phyloP scores from a whole-genome alignment of 2,329 filamentous ascomycete genomes.

The Metarhizium album region DNA sequence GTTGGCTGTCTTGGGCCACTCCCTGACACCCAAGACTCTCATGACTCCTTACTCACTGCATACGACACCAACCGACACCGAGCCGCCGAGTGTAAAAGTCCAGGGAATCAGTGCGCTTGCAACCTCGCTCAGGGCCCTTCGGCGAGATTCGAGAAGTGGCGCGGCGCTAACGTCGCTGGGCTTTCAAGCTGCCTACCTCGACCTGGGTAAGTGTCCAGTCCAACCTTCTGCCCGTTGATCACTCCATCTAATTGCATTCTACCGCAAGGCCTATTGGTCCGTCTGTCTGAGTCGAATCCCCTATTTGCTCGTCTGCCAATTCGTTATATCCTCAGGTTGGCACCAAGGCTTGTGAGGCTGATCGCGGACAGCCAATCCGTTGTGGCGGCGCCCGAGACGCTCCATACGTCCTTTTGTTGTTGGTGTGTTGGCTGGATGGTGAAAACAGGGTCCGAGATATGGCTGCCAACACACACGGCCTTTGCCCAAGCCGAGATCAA shows the following conservation, averaged over 20 bases:
- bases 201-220: too few relatives aligned
- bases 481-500: conserved; percentile 1
- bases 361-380: neutral
- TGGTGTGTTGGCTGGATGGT: neutral
- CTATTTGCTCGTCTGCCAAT: neutral
- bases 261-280: too few relatives aligned
- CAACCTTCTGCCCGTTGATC: too few relatives aligned
- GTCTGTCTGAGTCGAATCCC: neutral
- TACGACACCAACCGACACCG: neutral
- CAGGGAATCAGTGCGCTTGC: neutral
- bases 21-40: too few relatives aligned
- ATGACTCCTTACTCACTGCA: neutral
- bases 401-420: neutral
- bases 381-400: neutral
- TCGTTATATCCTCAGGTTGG: neutral
- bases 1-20: neutral
- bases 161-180: neutral
- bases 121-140: too few relatives aligned
- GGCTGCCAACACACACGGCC: neutral
- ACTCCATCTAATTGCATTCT: too few relatives aligned
- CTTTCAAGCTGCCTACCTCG: neutral
- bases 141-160: neutral
- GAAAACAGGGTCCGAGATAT: conserved; percentile 4
- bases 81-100: too few relatives aligned
- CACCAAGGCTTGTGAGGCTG: neutral